A percentile compares a stretch with the other conserved stretches of the same genome.
These are phyloP conservation scores for Gyrodon lividus DNA, from an alignment of 768 basidiomycete genomes.

Conservation along the genomic window DNA sequence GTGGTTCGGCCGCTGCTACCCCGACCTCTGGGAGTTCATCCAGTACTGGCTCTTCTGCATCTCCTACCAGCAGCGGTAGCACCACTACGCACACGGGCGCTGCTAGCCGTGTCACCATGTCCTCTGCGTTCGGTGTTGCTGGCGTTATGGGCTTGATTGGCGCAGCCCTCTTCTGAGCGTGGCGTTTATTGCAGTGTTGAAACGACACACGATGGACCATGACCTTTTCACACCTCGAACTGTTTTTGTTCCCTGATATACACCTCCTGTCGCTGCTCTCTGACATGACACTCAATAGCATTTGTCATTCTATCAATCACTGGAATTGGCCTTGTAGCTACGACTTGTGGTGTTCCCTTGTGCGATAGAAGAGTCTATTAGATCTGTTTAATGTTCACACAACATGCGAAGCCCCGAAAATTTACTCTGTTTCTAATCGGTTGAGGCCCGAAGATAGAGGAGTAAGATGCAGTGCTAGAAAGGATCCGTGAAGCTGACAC, in stretches of 20 bases:
- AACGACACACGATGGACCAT: conserved; percentile 18
- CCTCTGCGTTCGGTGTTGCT: conserved; percentile 43
- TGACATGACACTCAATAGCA: conserved; percentile 3
- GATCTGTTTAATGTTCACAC: conserved; percentile 21
- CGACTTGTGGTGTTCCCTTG: background rate
- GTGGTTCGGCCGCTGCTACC: conserved; percentile 6
- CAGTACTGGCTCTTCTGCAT: conserved; percentile 6
- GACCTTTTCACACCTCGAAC: conserved; percentile 7
- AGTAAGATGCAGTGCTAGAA: too few relatives aligned
- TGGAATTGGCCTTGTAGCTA: conserved; percentile 21
- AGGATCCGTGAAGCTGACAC: background rate
- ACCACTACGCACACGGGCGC: conserved; percentile 30
- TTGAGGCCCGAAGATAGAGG: too few relatives aligned
- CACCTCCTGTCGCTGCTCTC: conserved; percentile 15
- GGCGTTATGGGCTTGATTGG: conserved; percentile 53
- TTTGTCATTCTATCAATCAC: conserved; percentile 5
- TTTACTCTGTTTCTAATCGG: too few relatives aligned
- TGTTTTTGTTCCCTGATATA: conserved; percentile 18
- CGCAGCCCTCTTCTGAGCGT: conserved; percentile 43
- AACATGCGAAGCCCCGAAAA: conserved; percentile 4
- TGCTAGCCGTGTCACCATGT: conserved; percentile 28
- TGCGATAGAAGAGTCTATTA: conserved; percentile 17
- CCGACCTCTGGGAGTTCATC: conserved; percentile 5
- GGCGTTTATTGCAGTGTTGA: background rate
- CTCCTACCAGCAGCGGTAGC: conserved; percentile 23